Conservation (phyloP, 768 basidiomycete genomes). For the Psilocybe cyanescens region DNA sequence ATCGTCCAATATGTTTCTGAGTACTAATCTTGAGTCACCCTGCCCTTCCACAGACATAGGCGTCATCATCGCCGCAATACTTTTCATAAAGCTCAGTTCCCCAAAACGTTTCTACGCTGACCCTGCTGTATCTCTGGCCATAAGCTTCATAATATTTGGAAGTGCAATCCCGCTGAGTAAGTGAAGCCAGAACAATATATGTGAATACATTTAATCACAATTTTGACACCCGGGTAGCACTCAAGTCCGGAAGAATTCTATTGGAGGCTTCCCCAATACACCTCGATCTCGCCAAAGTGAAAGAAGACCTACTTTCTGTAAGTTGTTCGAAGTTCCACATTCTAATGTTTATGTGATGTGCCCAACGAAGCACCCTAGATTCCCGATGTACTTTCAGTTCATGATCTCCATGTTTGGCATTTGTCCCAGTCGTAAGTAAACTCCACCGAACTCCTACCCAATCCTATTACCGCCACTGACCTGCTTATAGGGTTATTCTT, state of each 20-base stretch:
- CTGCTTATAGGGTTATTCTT: slow-evolving; percentile 42
- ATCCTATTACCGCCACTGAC: not conserved
- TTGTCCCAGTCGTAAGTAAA: slow-evolving; percentile 53
- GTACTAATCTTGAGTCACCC: not conserved
- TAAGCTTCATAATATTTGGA: slow-evolving; percentile 55
- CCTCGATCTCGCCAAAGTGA: slow-evolving; percentile 51
- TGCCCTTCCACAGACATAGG: slow-evolving; percentile 44
- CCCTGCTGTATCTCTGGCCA: slow-evolving; percentile 52
- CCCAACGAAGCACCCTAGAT: slow-evolving; percentile 30
- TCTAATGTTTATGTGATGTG: not conserved
- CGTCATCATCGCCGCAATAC: slow-evolving; percentile 53
- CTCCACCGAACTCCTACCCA: not conserved
- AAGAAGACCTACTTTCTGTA: slow-evolving; percentile 49
- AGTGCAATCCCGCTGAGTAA: slow-evolving; percentile 57
- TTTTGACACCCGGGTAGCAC: slow-evolving; percentile 30
- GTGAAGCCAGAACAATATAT: slow-evolving; percentile 13
- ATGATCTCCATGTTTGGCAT: slow-evolving; percentile 60
- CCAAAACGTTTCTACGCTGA: slow-evolving; percentile 56
- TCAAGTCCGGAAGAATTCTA: slow-evolving; percentile 52
- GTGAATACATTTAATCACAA: not conserved
- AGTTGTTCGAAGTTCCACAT: slow-evolving; percentile 21
- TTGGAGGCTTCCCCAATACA: slow-evolving; percentile 55
- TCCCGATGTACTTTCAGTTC: slow-evolving; percentile 49
- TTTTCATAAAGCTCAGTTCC: slow-evolving; percentile 51
- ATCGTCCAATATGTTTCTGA: slow-evolving; percentile 9